phyloP scores from a whole-genome alignment of 371 early-diverging fungal genomes.

The Rhizopus stolonifer region DNA sequence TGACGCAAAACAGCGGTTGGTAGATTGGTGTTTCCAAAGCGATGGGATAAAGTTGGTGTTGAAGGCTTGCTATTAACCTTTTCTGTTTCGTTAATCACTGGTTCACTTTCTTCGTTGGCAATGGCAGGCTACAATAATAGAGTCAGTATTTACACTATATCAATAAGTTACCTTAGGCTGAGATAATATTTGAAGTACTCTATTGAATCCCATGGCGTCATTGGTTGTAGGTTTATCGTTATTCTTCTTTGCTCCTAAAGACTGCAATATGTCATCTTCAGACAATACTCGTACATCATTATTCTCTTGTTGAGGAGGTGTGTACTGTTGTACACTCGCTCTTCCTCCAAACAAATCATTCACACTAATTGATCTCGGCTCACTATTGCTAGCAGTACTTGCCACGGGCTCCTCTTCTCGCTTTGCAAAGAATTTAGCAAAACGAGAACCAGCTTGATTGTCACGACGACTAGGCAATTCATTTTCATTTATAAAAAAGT shows the following conservation, averaged over 20 bases:
- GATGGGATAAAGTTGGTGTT: slow-evolving; percentile 23
- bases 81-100: not conserved
- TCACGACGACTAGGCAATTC: slow-evolving; percentile 25
- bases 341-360: slow-evolving; percentile 54
- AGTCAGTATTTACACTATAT: slow-evolving; percentile 3
- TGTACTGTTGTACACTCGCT: not conserved
- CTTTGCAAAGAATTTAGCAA: slow-evolving; percentile 63
- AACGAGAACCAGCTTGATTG: slow-evolving; percentile 54
- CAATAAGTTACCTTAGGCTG: slow-evolving; percentile 58
- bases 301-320: slow-evolving; percentile 2
- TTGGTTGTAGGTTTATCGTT: slow-evolving; percentile 21
- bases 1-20: slow-evolving; percentile 69
- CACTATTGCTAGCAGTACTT: slow-evolving; percentile 9
- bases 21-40: slow-evolving; percentile 57
- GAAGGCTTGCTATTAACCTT: slow-evolving; percentile 8
- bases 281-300: slow-evolving; percentile 49
- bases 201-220: slow-evolving; percentile 58
- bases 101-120: not conserved
- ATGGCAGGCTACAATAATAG: not conserved
- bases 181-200: slow-evolving; percentile 60
- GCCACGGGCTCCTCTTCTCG: slow-evolving; percentile 34
- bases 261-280: slow-evolving; percentile 59
- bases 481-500: not conserved
- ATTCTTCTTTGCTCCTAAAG: slow-evolving; percentile 45
- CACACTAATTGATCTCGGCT: slow-evolving; percentile 42